Evolutionary conservation across 1,139 yeast species (phyloP).

Genomic region (Fermentozyma sake): DNA sequence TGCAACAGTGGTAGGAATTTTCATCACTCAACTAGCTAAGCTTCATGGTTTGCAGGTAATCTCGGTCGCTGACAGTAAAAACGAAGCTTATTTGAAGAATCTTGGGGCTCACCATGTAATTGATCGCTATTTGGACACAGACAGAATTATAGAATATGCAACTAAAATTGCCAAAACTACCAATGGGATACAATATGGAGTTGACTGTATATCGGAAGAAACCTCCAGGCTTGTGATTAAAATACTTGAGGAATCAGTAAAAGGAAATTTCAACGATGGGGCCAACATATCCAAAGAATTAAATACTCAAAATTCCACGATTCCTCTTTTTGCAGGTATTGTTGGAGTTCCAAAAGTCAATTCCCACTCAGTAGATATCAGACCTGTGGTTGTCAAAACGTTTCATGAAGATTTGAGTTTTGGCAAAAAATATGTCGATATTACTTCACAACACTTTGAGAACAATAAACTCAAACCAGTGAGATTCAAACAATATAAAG

Average conservation of each 20-base stretch:
- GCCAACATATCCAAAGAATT: no score
- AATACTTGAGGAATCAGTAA: conserved; percentile 19
- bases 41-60: conserved; percentile 36
- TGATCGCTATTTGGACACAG: conserved; percentile 26
- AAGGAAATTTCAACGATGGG: no score
- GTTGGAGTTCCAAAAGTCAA: conserved; percentile 31
- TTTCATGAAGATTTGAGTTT: conserved; percentile 40
- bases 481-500: conserved; percentile 29
- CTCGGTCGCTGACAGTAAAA: conserved; percentile 32
- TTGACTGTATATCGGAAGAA: conserved; percentile 43
- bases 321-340: conserved; percentile 30
- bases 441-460: conserved; percentile 26
- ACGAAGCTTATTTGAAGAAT: conserved; percentile 24
- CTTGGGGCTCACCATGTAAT: conserved; percentile 39
- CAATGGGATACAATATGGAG: conserved; percentile 26
- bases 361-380: conserved; percentile 17
- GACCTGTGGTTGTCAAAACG: conserved; percentile 32
- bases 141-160: conserved; percentile 16
- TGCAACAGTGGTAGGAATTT: conserved; percentile 43
- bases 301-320: conserved; percentile 3
- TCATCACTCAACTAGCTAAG: conserved; percentile 38
- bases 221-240: conserved; percentile 29
- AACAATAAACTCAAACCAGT: conserved; percentile 25
- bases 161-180: conserved; percentile 7
- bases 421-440: conserved; percentile 30